These are phyloP conservation scores for Physaria fendleri DNA, from an alignment of 345 rosid species.

Conservation along the genomic window DNA sequence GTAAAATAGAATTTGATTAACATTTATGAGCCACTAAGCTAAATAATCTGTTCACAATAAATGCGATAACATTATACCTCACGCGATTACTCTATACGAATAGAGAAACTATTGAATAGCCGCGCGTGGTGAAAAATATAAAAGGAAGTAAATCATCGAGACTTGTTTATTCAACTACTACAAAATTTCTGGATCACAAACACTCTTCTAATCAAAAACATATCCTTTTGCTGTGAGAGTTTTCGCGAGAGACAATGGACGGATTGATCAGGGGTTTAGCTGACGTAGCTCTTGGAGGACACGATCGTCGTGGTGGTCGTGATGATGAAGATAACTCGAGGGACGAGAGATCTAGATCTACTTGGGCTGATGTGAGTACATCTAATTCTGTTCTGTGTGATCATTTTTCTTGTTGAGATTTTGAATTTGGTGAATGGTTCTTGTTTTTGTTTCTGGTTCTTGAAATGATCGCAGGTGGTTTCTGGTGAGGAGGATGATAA, in stretches of 20 bases:
- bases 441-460: not conserved
- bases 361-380: slow-evolving; percentile 59
- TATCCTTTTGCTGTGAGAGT: not conserved
- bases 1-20: too few species aligned
- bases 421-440: not conserved
- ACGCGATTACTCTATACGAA: not conserved
- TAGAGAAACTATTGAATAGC: not conserved
- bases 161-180: slow-evolving; percentile 9
- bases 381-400: not conserved
- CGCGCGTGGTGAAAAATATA: slow-evolving; percentile 6
- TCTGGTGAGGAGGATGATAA: slow-evolving; percentile 44
- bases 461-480: slow-evolving; percentile 51
- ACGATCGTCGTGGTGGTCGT: slow-evolving; percentile 6
- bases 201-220: not conserved
- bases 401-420: not conserved
- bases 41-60: too few species aligned
- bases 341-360: slow-evolving; percentile 63
- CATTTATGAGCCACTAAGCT: too few species aligned
- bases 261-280: slow-evolving; percentile 63
- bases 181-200: slow-evolving; percentile 19
- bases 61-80: too few species aligned
- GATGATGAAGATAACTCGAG: slow-evolving; percentile 27
- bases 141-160: slow-evolving; percentile 3
- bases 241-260: slow-evolving; percentile 40
- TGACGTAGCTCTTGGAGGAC: slow-evolving; percentile 51